Evolutionary conservation across 108 stramenopile species (phyloP).

Genomic region (Epithemia pelagica): DNA sequence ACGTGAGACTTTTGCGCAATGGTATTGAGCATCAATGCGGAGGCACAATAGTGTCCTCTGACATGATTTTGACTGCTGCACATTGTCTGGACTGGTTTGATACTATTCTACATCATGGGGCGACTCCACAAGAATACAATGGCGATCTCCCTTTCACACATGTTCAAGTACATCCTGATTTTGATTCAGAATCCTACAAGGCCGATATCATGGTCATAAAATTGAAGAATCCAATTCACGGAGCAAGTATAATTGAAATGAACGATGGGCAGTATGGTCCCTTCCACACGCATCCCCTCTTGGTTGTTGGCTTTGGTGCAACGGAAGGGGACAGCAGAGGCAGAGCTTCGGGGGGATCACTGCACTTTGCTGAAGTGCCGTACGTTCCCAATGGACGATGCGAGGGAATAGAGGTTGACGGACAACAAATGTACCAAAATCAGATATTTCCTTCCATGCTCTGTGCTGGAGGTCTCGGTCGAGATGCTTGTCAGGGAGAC

Average conservation of each 20-base stretch:
- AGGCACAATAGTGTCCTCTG: constrained; percentile 55
- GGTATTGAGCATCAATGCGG: constrained; percentile 35
- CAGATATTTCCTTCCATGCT: constrained; percentile 41
- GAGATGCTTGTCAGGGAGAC: constrained; percentile 42
- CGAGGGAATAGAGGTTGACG: constrained; percentile 11
- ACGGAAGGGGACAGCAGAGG: constrained; percentile 1
- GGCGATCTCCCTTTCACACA: constrained; percentile 4
- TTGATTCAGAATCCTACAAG: constrained; percentile 13
- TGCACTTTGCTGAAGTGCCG: constrained; percentile 30
- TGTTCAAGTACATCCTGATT: constrained; percentile 31
- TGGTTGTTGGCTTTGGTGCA: constrained; percentile 33
- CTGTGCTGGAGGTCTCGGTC: constrained; percentile 36
- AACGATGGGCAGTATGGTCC: constrained; percentile 16
- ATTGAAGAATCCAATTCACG: constrained; percentile 11
- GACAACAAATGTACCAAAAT: background rate
- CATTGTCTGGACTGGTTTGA: constrained; percentile 38
- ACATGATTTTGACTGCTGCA: constrained; percentile 59
- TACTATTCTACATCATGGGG: background rate
- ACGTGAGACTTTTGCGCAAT: background rate
- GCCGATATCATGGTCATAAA: constrained; percentile 53
- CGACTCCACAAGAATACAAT: background rate
- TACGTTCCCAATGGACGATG: constrained; percentile 27
- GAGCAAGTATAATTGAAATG: constrained; percentile 14
- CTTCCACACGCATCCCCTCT: constrained; percentile 5
- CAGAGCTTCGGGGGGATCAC: constrained; percentile 5